Evolutionary conservation across 2,329 filamentous ascomycete species (phyloP).

Genomic region (Colletotrichum tamarilloi): DNA sequence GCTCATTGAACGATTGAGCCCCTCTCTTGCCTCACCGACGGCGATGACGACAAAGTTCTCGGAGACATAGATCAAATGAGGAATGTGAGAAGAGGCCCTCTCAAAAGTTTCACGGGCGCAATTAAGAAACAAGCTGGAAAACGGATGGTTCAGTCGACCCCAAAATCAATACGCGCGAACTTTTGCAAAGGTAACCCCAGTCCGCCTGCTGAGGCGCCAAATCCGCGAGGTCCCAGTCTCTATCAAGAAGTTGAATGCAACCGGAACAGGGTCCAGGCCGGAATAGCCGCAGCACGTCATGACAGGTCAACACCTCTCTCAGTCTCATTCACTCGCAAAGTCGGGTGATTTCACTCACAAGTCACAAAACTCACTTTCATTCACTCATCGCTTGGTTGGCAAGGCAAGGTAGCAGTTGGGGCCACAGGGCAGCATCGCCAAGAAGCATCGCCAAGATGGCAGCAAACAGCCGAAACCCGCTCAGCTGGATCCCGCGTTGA

Average conservation of each 20-base stretch:
- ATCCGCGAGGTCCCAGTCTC: not conserved
- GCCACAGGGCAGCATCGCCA: too few relatives aligned
- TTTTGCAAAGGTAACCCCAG: slow-evolving; percentile 17
- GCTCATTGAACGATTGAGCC: not conserved
- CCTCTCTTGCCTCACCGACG: not conserved
- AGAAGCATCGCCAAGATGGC: slow-evolving; percentile 24
- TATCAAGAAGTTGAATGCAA: not conserved
- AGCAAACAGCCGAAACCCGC: slow-evolving; percentile 15
- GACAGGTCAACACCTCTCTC: not conserved
- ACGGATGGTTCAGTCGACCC: not conserved
- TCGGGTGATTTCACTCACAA: not conserved
- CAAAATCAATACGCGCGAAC: slow-evolving; percentile 1
- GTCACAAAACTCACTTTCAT: not conserved
- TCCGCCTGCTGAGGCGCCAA: not conserved
- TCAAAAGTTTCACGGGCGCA: not conserved
- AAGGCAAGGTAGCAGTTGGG: not conserved
- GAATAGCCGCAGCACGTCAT: slow-evolving; percentile 28
- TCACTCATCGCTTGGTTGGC: not conserved
- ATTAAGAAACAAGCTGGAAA: not conserved
- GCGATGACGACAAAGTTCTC: not conserved
- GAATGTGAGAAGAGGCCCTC: slow-evolving; percentile 11
- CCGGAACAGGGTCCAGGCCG: slow-evolving; percentile 16
- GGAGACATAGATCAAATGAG: slow-evolving; percentile 33
- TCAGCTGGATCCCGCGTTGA: slow-evolving; percentile 14
- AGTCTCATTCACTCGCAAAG: not conserved